phyloP scores from a whole-genome alignment of 2,329 filamentous ascomycete species.

The Emmonsia crescens region DNA sequence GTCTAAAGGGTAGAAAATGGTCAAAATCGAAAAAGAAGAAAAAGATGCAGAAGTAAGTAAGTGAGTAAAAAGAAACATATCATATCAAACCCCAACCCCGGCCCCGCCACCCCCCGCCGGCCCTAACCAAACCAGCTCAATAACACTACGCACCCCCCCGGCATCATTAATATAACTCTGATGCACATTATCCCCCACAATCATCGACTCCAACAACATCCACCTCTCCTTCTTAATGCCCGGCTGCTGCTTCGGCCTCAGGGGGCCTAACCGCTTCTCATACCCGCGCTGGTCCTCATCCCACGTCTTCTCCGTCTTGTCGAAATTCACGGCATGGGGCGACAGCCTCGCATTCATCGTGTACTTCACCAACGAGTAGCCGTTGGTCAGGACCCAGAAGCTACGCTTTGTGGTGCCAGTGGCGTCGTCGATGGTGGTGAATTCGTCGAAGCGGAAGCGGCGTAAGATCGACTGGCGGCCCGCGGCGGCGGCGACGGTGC shows the following conservation, averaged over 20 bases:
- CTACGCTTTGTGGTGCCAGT: slow-evolving; percentile 27
- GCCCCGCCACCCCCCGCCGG: slow-evolving; percentile 19
- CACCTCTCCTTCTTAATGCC: slow-evolving; percentile 34
- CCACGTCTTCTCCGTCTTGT: slow-evolving; percentile 36
- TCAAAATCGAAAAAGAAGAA: neutral
- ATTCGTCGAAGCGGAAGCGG: slow-evolving; percentile 35
- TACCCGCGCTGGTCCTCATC: slow-evolving; percentile 33
- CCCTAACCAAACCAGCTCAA: slow-evolving; percentile 36
- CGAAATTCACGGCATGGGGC: slow-evolving; percentile 33
- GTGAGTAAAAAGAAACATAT: neutral
- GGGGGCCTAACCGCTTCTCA: slow-evolving; percentile 29
- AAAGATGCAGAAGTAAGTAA: neutral
- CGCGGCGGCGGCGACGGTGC: slow-evolving; percentile 29
- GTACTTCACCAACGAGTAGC: slow-evolving; percentile 35
- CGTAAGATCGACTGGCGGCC: slow-evolving; percentile 34
- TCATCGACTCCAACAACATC: slow-evolving; percentile 28
- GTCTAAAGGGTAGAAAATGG: no score
- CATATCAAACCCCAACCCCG: neutral
- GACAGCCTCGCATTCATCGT: slow-evolving; percentile 27
- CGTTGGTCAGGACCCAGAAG: slow-evolving; percentile 37
- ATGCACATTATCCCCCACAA: slow-evolving; percentile 34
- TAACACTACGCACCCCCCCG: slow-evolving; percentile 31
- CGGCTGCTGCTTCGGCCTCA: slow-evolving; percentile 29
- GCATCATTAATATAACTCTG: slow-evolving; percentile 33
- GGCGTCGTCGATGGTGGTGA: slow-evolving; percentile 24